Base-by-base conservation (phyloP, 2,329 filamentous ascomycete species). In the Sclerotinia glacialis region DNA sequence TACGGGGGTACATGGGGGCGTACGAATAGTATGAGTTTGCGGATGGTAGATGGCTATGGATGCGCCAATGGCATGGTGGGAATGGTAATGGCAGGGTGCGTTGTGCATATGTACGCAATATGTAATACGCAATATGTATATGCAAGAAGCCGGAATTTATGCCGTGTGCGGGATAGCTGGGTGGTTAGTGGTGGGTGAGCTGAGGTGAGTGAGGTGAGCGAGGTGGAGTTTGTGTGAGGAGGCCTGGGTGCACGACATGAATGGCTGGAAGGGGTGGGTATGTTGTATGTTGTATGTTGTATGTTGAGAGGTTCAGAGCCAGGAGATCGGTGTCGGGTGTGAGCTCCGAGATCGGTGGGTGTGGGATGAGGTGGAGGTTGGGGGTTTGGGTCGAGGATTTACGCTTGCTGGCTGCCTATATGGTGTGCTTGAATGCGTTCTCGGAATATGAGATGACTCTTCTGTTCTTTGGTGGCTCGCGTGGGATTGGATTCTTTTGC, bases 291-390 rank as follows among this genome's bases (percentile, higher is more conserved):
- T n/a, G n/a, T n/a, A n/a, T n/a, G n/a, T n/a, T n/a, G n/a, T n/a
- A n/a, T n/a, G n/a, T n/a, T n/a, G 23, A 31, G 31, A 28, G 50
- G 26, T 6, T 21, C 16, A 3, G 55, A 58, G 55, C 55, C 55
- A 42, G 37, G 37, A 21, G 23, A 16, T 58, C 55, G 40, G 55
- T 58, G 40, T 58, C 55, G 40, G 55, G 40, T 58, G 40, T 12
- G 23, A 8, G 23, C 37, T 60, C 28, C 56, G 56, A 47, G 21
- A 46, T 21, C 23, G 56, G 56, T 54, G 52, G 9, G 28, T n/a
- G 6, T n/a, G 23, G 9, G 52, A 1, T 23, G 28, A 34, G 12
- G 12, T 34, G 26, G 18, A 7, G 28, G 12, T 49, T 18, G 6
- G 7, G 28, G 11, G 37, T 23, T n/a, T 5, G 18, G n/a, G 14